Evolutionary conservation across 345 rosid species (phyloP), one percentile per base, ranked within the genome.

Genomic region (Citrus inodora): DNA sequence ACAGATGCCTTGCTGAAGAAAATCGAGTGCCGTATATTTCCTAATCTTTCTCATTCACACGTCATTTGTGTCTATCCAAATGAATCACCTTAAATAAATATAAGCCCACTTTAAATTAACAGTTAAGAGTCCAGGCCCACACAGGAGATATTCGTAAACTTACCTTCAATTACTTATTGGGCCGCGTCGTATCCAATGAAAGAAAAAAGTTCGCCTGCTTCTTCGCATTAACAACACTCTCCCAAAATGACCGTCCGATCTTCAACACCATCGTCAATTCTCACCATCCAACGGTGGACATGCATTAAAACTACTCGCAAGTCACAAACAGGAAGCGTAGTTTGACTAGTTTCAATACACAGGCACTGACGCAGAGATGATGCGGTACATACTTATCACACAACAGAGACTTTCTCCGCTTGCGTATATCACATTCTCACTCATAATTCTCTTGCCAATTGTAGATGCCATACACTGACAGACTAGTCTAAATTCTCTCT

Each of bases 251-350:
- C 62, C 80, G 71, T 32, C 28, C 19, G 72, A 67, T 27, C 13
- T 11, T 22, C 48, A 9, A 17, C 22, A 0, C 0, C 64, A 67
- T 28, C 59, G 9, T 6, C n/a, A 9, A 38, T 11, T 7, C 10
- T 2, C 9, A 5, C 35, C n/a, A 75, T 82, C 79, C 32, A 58
- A 78, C 82, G 76, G 79, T 30, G 17, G 13, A 11, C 6, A 25
- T 22, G 17, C 9, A 2, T n/a, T 30, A 28, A n/a, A 21, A 25
- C 69, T 8, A 27, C 19, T 19, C 28, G 21, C 25, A 17, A 1
- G 16, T 46, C 51, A 46, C 51, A 46, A 46, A 13, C 51, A 11
- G 16, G 4, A 11, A 42, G 51, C 51, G 3, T 3, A 3, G 51
- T n/a, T n/a, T n/a, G n/a, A n/a, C n/a, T n/a, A n/a, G n/a, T 42